phyloP scores from a whole-genome alignment of 208 protist species.

The Jaenimonas drosophilae region DNA sequence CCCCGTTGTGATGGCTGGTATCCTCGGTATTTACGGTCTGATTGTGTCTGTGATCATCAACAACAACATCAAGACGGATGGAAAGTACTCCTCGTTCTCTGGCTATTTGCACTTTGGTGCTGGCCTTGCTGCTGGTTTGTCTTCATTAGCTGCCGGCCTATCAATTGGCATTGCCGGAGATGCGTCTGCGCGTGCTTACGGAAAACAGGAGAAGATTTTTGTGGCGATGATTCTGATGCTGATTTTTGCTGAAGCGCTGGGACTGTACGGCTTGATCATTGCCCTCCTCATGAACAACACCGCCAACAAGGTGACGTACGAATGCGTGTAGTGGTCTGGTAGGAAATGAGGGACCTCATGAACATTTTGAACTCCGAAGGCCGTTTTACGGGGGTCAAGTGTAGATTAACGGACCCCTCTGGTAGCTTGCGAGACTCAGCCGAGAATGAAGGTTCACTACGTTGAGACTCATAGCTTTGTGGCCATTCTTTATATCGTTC shows the following conservation, averaged over 20 bases:
- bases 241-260: constrained; percentile 99
- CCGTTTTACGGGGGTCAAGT: background rate
- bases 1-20: constrained; percentile 92
- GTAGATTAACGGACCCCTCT: background rate
- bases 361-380: background rate
- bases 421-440: background rate
- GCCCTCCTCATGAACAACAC: constrained; percentile 93
- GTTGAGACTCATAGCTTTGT: background rate
- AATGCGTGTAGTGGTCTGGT: constrained; percentile 7
- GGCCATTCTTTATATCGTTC: background rate
- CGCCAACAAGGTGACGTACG: constrained; percentile 49
- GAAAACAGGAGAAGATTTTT: constrained; percentile 97
- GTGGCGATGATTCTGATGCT: constrained; percentile 99
- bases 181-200: constrained; percentile 83
- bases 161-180: constrained; percentile 99
- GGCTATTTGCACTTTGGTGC: constrained; percentile 85
- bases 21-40: constrained; percentile 99
- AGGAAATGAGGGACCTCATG: background rate
- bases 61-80: constrained; percentile 72
- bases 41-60: constrained; percentile 98
- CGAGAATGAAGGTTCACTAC: background rate
- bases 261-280: constrained; percentile 99
- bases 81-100: constrained; percentile 60
- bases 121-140: constrained; percentile 92
- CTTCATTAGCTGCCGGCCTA: constrained; percentile 95